Percentiles rank a stretch among this genome's conserved stretches.
phyloP scores from a whole-genome alignment of 345 rosid species.

The Erysimum cheiranthoides region DNA sequence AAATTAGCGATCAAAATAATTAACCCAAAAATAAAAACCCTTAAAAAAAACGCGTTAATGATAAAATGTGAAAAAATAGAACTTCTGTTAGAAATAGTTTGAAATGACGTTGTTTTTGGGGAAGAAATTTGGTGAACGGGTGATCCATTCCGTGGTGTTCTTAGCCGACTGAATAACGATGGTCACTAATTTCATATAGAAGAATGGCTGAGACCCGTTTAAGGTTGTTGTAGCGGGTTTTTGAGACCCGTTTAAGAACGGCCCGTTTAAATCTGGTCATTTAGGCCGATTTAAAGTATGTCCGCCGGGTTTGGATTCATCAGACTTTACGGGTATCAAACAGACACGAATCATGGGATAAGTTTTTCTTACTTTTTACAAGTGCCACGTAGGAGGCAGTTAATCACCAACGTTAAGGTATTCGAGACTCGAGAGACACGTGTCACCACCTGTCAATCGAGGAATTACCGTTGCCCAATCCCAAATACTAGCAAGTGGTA shows the following conservation, averaged over 20 bases:
- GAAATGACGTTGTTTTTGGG: too few species aligned
- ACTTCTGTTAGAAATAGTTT: too few species aligned
- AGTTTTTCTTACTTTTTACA: conserved; percentile 24
- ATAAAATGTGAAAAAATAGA: too few species aligned
- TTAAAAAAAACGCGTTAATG: too few species aligned
- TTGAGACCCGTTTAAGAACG: not conserved
- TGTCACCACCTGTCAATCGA: conserved; percentile 38
- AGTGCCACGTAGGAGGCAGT: conserved; percentile 29
- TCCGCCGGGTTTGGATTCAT: not conserved
- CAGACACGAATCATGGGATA: not conserved
- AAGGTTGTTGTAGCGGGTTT: not conserved
- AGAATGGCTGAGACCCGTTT: too few species aligned
- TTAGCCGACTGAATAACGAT: too few species aligned
- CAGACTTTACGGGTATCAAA: not conserved
- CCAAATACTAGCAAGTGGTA: not conserved
- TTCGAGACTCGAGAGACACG: conserved; percentile 3
- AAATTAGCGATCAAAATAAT: not conserved
- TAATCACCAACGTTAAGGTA: conserved; percentile 5
- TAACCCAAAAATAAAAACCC: too few species aligned
- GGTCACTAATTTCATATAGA: too few species aligned
- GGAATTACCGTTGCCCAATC: conserved; percentile 25
- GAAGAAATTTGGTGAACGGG: too few species aligned
- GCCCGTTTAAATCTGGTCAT: not conserved
- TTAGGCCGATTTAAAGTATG: not conserved
- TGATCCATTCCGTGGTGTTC: too few species aligned